Base-by-base conservation (phyloP, 176 grass and related monocot genomes). In the Pontederia crassipes region DNA sequence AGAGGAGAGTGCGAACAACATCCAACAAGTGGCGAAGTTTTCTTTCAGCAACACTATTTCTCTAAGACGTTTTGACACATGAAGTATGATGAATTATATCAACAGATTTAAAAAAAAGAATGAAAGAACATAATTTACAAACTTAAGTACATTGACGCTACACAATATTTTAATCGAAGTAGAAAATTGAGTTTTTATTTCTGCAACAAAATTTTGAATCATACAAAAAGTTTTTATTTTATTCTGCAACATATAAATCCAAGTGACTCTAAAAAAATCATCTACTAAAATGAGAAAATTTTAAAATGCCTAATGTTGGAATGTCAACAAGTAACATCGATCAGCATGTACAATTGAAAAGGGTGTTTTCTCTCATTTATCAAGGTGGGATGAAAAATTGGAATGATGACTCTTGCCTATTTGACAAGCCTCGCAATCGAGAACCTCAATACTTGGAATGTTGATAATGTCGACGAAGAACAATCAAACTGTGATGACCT, bases 171-270 rank as follows among this genome's bases (percentile, higher is more conserved):
- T 32, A 12, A 10, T 4, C 15, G 13, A 45, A 17, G 32, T 7
- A 40, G 32, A 45, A n/a, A 62, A 62, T 62, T 47, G 59, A 9
- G 59, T 62, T 62, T 62, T 16, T 9, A 62, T 62, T 46, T 62
- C 29, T 15, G 11, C 16, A 46, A 20, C 45, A 62, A 62, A 10
- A 8, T 11, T 13, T 12, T 28, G 3, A 62, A 16, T 45, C 45
- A 45, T 45, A 8, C 2, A 46, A 46, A 46, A 17, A 9, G 46
- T n/a, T 15, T 62, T 12, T 5, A 15, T 45, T 32, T 0, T 10
- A 47, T 45, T n/a, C 46, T 62, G 17, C 11, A 62, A 16, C 8
- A 20, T 6, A 46, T 16, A 62, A 16, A 62, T 15, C 32, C 28
- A 62, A 62, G 59, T 62, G 3, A 47, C 16, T 1, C 12, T 40